These are phyloP conservation scores for Fragilaria crotonensis DNA, from an alignment of 108 stramenopile species.

Conservation along the genomic window DNA sequence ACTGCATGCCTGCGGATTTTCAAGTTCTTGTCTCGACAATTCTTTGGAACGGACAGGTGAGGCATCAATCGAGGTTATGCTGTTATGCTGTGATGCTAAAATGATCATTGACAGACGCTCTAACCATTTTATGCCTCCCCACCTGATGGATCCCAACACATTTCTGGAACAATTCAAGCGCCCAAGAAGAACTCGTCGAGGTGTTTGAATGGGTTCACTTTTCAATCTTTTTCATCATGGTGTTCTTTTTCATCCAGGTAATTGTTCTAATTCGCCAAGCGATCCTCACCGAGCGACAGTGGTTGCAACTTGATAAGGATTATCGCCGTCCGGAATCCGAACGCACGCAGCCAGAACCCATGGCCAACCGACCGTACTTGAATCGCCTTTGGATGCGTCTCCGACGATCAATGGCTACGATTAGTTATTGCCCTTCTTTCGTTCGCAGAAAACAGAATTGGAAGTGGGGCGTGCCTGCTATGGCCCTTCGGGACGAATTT, in stretches of 20 bases:
- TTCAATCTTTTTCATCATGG: constrained; percentile 40
- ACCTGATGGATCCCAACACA: too few relatives aligned
- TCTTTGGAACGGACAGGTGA: too few relatives aligned
- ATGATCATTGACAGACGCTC: too few relatives aligned
- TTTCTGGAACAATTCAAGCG: too few relatives aligned
- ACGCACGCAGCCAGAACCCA: neutral
- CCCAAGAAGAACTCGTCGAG: constrained; percentile 35
- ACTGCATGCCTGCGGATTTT: constrained; percentile 21
- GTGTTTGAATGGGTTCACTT: constrained; percentile 41
- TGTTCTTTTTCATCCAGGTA: constrained; percentile 42
- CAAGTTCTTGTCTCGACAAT: constrained; percentile 7
- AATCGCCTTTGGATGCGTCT: too few relatives aligned
- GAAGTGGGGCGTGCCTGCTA: constrained; percentile 1
- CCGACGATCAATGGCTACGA: too few relatives aligned
- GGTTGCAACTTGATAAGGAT: constrained; percentile 20
- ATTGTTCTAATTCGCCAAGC: constrained; percentile 22
- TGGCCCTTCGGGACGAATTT: constrained; percentile 30
- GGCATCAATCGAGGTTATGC: too few relatives aligned
- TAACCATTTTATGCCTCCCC: too few relatives aligned
- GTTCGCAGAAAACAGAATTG: neutral
- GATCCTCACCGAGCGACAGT: constrained; percentile 14
- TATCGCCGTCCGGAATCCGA: constrained; percentile 9
- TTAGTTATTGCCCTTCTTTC: too few relatives aligned
- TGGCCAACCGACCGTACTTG: neutral
- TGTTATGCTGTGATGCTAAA: too few relatives aligned